Conservation (phyloP, 257 asterid species). For the Primulina tabacum region DNA sequence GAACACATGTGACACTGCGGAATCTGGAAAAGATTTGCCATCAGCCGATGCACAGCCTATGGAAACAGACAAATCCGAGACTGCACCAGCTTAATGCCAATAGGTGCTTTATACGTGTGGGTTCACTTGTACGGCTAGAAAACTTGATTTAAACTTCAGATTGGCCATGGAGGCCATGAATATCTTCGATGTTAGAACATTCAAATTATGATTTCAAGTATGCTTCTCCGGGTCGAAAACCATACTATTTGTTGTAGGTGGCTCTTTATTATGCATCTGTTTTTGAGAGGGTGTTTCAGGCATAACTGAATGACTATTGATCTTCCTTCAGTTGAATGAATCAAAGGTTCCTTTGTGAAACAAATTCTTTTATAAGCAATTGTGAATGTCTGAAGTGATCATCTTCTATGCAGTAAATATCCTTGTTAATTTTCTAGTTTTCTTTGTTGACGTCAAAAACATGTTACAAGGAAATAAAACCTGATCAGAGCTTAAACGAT, state of each 20-base stretch:
- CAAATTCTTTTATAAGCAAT: too few relatives aligned
- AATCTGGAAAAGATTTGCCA: conserved; percentile 21
- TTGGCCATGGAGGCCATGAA: not conserved
- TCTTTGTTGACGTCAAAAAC: too few relatives aligned
- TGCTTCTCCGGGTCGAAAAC: too few relatives aligned
- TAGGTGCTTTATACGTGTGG: conserved; percentile 8
- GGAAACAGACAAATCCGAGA: conserved; percentile 26
- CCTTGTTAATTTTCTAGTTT: too few relatives aligned
- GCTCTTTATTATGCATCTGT: conserved; percentile 12
- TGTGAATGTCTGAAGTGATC: too few relatives aligned
- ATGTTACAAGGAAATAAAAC: too few relatives aligned
- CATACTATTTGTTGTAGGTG: not conserved
- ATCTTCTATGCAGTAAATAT: too few relatives aligned
- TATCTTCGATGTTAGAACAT: not conserved
- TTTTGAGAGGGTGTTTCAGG: conserved; percentile 19
- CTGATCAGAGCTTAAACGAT: too few relatives aligned
- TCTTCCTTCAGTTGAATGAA: not conserved
- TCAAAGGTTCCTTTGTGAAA: too few relatives aligned
- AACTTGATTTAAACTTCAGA: not conserved
- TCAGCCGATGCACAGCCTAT: conserved; percentile 3
- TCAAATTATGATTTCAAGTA: too few relatives aligned
- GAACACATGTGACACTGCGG: conserved; percentile 27
- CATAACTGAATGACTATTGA: not conserved
- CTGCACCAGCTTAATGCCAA: conserved; percentile 14
- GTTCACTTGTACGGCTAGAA: conserved; percentile 8